A percentile compares a stretch with the other conserved stretches of the same genome.
These are phyloP conservation scores for Poa pratensis DNA, from an alignment of 176 grass and related monocot species.

Conservation along the genomic window DNA sequence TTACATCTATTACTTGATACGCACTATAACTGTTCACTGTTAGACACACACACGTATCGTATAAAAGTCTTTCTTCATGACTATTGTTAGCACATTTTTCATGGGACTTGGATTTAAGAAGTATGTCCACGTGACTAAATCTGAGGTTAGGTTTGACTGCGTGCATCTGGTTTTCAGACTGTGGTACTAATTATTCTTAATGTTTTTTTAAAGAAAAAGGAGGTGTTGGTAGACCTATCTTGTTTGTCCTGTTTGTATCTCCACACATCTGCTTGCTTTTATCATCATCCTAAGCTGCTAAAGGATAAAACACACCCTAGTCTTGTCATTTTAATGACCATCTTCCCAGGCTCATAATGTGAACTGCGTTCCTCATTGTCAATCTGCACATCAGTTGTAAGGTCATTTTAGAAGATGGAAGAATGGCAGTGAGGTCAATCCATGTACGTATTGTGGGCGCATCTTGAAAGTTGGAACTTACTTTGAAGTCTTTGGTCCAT, in stretches of 20 bases:
- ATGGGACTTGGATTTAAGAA: neutral
- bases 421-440: neutral
- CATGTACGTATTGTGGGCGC: neutral
- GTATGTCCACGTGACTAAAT: neutral
- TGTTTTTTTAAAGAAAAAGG: neutral
- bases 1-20: neutral
- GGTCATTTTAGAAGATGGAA: slow-evolving; percentile 13
- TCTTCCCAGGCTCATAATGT: neutral
- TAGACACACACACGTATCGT: neutral
- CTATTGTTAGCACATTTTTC: neutral
- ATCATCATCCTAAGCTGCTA: slow-evolving; percentile 18
- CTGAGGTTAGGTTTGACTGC: neutral
- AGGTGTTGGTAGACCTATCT: slow-evolving; percentile 4
- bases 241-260: slow-evolving; percentile 10
- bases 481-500: neutral
- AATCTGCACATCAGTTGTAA: neutral
- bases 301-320: neutral
- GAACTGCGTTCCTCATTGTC: neutral
- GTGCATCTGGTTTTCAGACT: slow-evolving; percentile 19
- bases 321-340: neutral
- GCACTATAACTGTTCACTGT: neutral
- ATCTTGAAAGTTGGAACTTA: slow-evolving; percentile 4
- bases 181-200: neutral
- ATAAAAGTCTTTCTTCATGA: neutral
- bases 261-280: neutral